Conservation (phyloP, 495 filamentous ascomycete species). For the Xylaria longipes region DNA sequence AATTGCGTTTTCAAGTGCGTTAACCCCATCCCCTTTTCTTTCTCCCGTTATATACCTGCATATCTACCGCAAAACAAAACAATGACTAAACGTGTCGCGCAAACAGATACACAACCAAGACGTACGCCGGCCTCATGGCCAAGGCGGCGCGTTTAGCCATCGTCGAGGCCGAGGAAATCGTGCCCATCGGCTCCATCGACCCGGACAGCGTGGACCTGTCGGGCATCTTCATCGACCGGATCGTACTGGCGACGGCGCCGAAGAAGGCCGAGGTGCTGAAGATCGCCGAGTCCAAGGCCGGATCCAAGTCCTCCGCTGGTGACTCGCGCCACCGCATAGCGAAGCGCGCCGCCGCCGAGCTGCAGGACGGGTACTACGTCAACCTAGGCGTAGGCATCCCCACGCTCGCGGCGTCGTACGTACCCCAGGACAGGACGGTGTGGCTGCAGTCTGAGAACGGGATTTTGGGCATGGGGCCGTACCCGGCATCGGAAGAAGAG, state of each 20-base stretch:
- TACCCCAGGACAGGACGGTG: slow-evolving; percentile 55
- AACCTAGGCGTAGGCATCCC: slow-evolving; percentile 71
- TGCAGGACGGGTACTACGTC: slow-evolving; percentile 70
- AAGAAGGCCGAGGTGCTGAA: slow-evolving; percentile 66
- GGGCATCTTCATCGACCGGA: slow-evolving; percentile 68
- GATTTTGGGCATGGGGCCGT: slow-evolving; percentile 67
- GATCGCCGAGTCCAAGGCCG: slow-evolving; percentile 30
- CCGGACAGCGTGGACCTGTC: slow-evolving; percentile 65
- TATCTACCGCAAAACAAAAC: not conserved
- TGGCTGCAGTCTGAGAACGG: slow-evolving; percentile 70
- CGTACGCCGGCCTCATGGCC: slow-evolving; percentile 64
- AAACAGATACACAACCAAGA: slow-evolving; percentile 64
- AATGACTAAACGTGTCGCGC: not conserved
- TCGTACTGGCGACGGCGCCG: slow-evolving; percentile 61
- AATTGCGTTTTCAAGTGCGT: slow-evolving; percentile 65
- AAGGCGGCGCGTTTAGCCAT: slow-evolving; percentile 69
- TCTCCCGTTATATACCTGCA: not conserved
- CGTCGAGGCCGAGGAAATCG: slow-evolving; percentile 73
- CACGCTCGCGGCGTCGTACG: slow-evolving; percentile 64
- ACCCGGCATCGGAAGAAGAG: slow-evolving; percentile 57
- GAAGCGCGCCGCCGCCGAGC: slow-evolving; percentile 64
- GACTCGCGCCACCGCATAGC: slow-evolving; percentile 63
- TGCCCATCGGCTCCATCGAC: slow-evolving; percentile 63
- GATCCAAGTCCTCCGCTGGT: slow-evolving; percentile 26
- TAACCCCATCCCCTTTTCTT: not conserved